Percentiles rank a stretch among this genome's conserved stretches.
Conservation (phyloP, 2,329 filamentous ascomycete genomes). For the Aspergillus texensis region DNA sequence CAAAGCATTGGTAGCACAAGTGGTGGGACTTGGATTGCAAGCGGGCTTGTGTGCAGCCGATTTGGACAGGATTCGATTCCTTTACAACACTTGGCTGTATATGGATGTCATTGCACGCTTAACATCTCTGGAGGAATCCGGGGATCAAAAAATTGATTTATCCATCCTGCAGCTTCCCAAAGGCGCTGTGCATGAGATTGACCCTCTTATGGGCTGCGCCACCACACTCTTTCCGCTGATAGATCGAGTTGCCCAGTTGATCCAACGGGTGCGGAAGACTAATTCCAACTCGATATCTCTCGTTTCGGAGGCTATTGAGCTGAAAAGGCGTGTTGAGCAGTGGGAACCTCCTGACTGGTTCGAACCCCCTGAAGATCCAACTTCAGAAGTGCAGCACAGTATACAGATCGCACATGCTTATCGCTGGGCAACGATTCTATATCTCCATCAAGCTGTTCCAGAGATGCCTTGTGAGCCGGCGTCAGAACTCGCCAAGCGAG, state of each 20-base stretch:
- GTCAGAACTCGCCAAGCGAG: slow-evolving; percentile 62
- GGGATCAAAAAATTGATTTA: slow-evolving; percentile 50
- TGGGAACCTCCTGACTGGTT: slow-evolving; percentile 64
- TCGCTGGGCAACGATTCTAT: slow-evolving; percentile 66
- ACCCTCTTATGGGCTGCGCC: slow-evolving; percentile 72
- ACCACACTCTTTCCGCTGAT: slow-evolving; percentile 69
- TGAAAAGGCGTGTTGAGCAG: slow-evolving; percentile 62
- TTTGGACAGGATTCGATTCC: slow-evolving; percentile 61
- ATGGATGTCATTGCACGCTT: slow-evolving; percentile 73
- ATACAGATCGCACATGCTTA: slow-evolving; percentile 69
- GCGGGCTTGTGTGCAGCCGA: slow-evolving; percentile 48
- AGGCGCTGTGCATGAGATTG: slow-evolving; percentile 59
- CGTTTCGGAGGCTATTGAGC: slow-evolving; percentile 63
- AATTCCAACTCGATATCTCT: slow-evolving; percentile 62
- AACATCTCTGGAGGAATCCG: slow-evolving; percentile 63
- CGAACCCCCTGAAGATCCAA: slow-evolving; percentile 65
- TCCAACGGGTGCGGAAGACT: slow-evolving; percentile 62
- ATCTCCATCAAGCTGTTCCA: slow-evolving; percentile 69
- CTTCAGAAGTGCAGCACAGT: slow-evolving; percentile 64
- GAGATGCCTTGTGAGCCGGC: slow-evolving; percentile 65
- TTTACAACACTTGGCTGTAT: slow-evolving; percentile 73
- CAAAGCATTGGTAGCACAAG: slow-evolving; percentile 63
- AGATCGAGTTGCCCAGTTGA: slow-evolving; percentile 65
- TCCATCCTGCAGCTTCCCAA: slow-evolving; percentile 45
- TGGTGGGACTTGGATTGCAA: slow-evolving; percentile 50